Evolutionary conservation across 2,329 filamentous ascomycete genomes (phyloP).

Genomic region (Clarireedia monteithiana): DNA sequence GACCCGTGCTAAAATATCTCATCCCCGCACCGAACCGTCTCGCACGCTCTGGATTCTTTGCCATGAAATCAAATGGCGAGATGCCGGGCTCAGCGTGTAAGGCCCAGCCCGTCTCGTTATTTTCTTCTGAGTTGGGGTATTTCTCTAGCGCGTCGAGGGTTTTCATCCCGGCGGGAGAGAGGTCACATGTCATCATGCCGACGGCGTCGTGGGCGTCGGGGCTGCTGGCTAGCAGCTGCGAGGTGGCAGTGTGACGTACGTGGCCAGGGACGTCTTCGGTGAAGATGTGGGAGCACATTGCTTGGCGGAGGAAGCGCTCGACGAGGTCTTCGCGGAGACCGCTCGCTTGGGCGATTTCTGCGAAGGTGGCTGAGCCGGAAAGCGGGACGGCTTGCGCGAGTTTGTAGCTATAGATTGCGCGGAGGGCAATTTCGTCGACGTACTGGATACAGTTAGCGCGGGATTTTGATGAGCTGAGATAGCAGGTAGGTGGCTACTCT

Average conservation of each 20-base stretch:
- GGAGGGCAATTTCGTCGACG: background rate
- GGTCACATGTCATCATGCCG: background rate
- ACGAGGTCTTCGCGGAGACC: background rate
- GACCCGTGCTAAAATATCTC: background rate
- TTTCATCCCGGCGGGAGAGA: conserved; percentile 3
- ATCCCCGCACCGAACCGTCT: conserved; percentile 1
- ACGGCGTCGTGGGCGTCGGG: background rate
- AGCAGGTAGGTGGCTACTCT: background rate
- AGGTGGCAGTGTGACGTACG: conserved; percentile 10
- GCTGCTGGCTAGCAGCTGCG: conserved; percentile 1
- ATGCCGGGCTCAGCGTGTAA: background rate
- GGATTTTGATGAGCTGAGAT: background rate
- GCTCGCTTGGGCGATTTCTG: background rate
- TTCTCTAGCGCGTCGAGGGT: conserved; percentile 7
- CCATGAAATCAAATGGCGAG: background rate
- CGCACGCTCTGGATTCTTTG: background rate
- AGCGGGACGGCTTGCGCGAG: background rate
- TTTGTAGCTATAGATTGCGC: background rate
- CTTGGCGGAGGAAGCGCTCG: conserved; percentile 39
- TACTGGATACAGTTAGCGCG: background rate
- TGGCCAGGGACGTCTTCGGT: conserved; percentile 7
- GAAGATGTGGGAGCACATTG: conserved; percentile 43
- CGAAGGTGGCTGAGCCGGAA: background rate
- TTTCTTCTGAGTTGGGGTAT: conserved; percentile 9
- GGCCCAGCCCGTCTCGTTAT: conserved; percentile 5